Evolutionary conservation across 2,329 filamentous ascomycete genomes (phyloP), one percentile per base, ranked within the genome.

Genomic region (Venturiaceae sp.): DNA sequence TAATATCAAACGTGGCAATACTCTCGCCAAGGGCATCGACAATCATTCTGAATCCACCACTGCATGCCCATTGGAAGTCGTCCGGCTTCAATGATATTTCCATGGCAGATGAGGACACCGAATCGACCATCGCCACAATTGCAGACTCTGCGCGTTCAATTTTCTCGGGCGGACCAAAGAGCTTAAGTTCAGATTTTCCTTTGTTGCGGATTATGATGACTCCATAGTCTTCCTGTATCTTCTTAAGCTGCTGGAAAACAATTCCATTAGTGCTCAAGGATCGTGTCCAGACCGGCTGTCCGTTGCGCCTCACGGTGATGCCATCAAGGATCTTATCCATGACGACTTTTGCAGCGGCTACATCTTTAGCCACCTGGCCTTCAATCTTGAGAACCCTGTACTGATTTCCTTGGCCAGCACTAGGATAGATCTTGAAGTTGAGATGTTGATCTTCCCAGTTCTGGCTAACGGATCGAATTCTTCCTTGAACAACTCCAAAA

Each of bases 11-110:
- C 0, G 57, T 64, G 7, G 64, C 68, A 23, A 66, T 67, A 7
- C 65, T 63, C 5, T 60, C 39, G 1, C 69, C 71, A 3, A 75
- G 58, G 6, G 56, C 52, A 1, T 60, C 23, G 0, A 57, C 32
- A 36, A 75, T 62, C 14, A 57, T 63, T 39, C 60, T 63, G 57
- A 72, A 72, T 1, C 71, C 72, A 6, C 69, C 72, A 3, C 60
- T 64, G 9, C 66, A 66, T 11, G 66, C 70, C 68, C 69, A 71
- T 14, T 52, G 52, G 46, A 70, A 68, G 30, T 64, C 60, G 2
- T 63, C 53, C 2, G 59, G 28, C n/a, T 63, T 58, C 5, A 74
- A 66, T 19, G 66, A 62, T 34, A 75, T 69, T 34, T 61, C 62
- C 5, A 46, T 28, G 14, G 41, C 41, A 11, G 41, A 46, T 5